phyloP scores from a whole-genome alignment of 2,329 filamentous ascomycete genomes.

The Claviceps cyperi region DNA sequence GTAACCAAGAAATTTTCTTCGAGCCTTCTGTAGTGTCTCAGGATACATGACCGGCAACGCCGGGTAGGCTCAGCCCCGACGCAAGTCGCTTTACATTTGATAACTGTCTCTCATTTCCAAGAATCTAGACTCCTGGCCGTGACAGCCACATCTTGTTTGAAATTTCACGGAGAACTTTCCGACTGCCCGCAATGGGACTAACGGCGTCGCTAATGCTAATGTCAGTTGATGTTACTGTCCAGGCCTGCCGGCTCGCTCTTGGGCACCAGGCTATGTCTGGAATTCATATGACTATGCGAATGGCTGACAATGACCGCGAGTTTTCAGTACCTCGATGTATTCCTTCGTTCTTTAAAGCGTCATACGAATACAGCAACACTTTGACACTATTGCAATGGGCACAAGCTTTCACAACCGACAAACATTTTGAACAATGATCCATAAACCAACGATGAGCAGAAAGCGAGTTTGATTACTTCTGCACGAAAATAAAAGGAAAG shows the following conservation, averaged over 20 bases:
- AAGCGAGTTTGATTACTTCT: background rate
- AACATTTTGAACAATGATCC: background rate
- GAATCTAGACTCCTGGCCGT: background rate
- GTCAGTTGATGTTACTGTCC: background rate
- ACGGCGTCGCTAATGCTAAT: background rate
- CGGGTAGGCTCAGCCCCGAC: too few species aligned
- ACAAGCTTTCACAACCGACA: background rate
- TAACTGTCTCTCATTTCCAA: background rate
- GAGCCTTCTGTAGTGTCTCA: too few species aligned
- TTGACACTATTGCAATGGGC: background rate
- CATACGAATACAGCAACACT: background rate
- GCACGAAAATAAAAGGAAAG: too few species aligned
- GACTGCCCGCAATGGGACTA: background rate
- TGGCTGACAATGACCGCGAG: too few species aligned
- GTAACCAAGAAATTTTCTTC: too few species aligned
- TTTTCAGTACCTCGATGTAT: too few species aligned
- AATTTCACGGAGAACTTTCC: background rate
- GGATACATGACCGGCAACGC: too few species aligned
- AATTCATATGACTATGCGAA: too few species aligned
- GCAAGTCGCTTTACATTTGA: too few species aligned
- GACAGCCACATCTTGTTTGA: too few species aligned
- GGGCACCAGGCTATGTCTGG: too few species aligned
- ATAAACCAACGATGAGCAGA: background rate
- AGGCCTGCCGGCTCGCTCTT: too few species aligned
- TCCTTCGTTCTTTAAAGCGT: background rate